These are phyloP conservation scores for Tylopilus sp. DNA, from an alignment of 768 basidiomycete species.

Conservation along the genomic window DNA sequence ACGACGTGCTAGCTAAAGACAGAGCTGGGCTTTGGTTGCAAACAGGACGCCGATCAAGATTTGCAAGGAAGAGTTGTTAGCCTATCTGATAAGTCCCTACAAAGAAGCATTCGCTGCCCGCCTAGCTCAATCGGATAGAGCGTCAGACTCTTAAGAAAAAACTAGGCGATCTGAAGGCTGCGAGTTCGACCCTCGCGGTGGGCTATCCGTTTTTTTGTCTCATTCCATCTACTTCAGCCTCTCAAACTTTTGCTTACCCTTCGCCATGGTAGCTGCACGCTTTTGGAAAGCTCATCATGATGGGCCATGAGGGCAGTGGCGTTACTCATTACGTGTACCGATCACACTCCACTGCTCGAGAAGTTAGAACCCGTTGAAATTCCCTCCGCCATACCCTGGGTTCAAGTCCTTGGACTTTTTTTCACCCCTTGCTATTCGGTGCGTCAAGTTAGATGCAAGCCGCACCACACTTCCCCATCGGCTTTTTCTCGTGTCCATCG, in stretches of 20 bases:
- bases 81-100: not conserved
- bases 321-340: not conserved
- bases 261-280: not conserved
- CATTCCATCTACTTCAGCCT: too few species aligned
- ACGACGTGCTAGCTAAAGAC: not conserved
- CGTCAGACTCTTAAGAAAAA: conserved; percentile 56
- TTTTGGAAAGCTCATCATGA: not conserved
- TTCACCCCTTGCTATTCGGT: not conserved
- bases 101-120: conserved; percentile 35
- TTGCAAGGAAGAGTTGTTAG: not conserved
- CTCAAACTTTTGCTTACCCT: too few species aligned
- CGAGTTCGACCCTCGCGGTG: conserved; percentile 65
- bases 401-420: not conserved
- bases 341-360: too few species aligned
- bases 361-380: too few species aligned
- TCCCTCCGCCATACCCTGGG: not conserved
- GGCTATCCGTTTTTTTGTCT: conserved; percentile 34
- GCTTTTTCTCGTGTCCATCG: too few species aligned
- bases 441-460: not conserved
- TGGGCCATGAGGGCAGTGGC: too few species aligned
- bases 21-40: not conserved
- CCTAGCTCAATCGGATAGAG: conserved; percentile 69
- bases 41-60: not conserved
- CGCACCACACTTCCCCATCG: not conserved
- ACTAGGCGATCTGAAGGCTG: conserved; percentile 54